Percentiles rank a stretch among this genome's conserved stretches.
These are phyloP conservation scores for Exophiala sp. DNA, from an alignment of 2,329 filamentous ascomycete genomes.

Conservation along the genomic window DNA sequence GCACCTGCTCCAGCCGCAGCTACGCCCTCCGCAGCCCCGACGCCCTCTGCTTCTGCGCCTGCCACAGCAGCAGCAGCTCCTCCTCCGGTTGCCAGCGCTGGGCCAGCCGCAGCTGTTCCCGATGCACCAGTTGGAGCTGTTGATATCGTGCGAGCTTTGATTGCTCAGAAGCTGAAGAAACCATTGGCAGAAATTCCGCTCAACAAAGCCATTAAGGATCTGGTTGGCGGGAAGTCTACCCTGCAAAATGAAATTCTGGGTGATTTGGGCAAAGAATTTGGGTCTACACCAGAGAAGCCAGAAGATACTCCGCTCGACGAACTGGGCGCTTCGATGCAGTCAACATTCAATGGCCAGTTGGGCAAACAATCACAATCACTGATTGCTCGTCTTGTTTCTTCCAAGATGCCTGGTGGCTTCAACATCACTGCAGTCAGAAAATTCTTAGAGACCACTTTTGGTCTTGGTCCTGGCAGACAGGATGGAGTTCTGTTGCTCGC, in stretches of 20 bases:
- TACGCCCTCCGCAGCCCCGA: conserved; percentile 37
- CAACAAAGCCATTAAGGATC: conserved; percentile 95
- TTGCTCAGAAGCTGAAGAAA: conserved; percentile 98
- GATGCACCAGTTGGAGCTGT: conserved; percentile 83
- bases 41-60: conserved; percentile 47
- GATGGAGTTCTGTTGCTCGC: conserved; percentile 84
- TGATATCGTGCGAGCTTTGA: conserved; percentile 80
- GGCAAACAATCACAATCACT: conserved; percentile 94
- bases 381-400: conserved; percentile 89
- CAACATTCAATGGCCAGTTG: conserved; percentile 96
- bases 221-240: conserved; percentile 97
- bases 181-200: conserved; percentile 78
- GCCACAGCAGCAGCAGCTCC: conserved; percentile 51
- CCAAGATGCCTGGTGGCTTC: conserved; percentile 99
- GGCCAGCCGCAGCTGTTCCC: conserved; percentile 77
- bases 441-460: conserved; percentile 91
- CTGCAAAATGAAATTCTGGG: conserved; percentile 98
- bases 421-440: conserved; percentile 95
- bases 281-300: conserved; percentile 94
- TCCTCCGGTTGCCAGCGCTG: conserved; percentile 62
- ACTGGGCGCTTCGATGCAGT: conserved; percentile 89
- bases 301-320: conserved; percentile 97
- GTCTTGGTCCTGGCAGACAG: conserved; percentile 76
- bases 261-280: conserved; percentile 96
- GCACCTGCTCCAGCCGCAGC: conserved; percentile 51